A percentile compares a stretch with the other conserved stretches of the same genome.
Evolutionary conservation across 495 filamentous ascomycete genomes (phyloP).

Genomic region (Podospora conica): DNA sequence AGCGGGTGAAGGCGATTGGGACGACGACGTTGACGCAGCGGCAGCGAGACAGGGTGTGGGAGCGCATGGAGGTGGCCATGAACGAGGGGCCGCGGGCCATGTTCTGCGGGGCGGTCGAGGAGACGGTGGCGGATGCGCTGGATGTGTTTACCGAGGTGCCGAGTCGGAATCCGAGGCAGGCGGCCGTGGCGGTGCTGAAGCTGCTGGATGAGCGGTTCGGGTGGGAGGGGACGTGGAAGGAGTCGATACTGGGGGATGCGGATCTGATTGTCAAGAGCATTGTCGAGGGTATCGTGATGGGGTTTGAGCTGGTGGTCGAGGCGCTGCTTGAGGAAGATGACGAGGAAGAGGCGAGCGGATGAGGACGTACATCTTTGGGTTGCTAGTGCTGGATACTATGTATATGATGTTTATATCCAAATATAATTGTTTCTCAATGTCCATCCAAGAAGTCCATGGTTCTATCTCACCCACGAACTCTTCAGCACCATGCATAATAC

Average conservation of each 20-base stretch:
- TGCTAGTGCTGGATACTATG: neutral
- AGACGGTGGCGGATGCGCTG: constrained; percentile 8
- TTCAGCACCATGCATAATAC: constrained; percentile 13
- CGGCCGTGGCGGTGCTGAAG: neutral
- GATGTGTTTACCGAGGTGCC: constrained; percentile 8
- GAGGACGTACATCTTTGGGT: neutral
- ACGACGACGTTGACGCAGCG: constrained; percentile 5
- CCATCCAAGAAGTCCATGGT: no score
- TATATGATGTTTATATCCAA: neutral
- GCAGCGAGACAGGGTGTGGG: constrained; percentile 8
- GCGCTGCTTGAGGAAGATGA: constrained; percentile 7
- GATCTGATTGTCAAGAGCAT: constrained; percentile 13
- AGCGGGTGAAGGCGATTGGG: neutral
- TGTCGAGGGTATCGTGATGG: constrained; percentile 7
- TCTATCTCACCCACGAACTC: no score
- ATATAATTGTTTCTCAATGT: no score
- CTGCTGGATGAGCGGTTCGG: constrained; percentile 15
- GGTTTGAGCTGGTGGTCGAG: constrained; percentile 9
- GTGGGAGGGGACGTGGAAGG: constrained; percentile 7
- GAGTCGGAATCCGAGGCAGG: constrained; percentile 5
- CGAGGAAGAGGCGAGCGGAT: neutral
- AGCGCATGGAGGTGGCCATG: constrained; percentile 11
- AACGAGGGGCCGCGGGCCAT: constrained; percentile 6
- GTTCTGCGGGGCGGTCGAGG: constrained; percentile 12
- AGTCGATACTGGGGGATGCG: constrained; percentile 8